Evolutionary conservation across 2,329 filamentous ascomycete species (phyloP), one percentile per base, ranked within the genome.

Genomic region (Fusarium musae): DNA sequence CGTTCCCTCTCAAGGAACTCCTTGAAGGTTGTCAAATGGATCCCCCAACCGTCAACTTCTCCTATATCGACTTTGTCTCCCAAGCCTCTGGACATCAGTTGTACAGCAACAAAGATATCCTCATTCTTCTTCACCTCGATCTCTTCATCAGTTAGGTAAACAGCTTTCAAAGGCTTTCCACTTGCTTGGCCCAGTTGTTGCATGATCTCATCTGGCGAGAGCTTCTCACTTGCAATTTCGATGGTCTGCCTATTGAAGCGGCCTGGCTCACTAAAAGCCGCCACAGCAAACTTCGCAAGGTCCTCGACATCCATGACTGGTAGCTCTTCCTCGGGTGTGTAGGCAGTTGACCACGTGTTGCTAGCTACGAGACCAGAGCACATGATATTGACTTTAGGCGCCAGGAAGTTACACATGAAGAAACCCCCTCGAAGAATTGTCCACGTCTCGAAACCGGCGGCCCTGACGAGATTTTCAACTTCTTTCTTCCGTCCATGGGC

Each of bases 331-430:
- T 53, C 46, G 0, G 34, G 40, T 1, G 53, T 60, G 19, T 46
- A 67, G 10, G 53, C 53, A 4, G 64, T 67, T 4, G 15, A 52
- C 43, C 64, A 34, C 7, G 21, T 28, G 4, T 32, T 37, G 5
- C 15, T 26, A 0, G 11, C 43, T 12, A 59, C n/a, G 7, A 67
- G 39, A 4, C 66, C 46, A 4, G 46, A 36, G 21, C 37, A 60
- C 62, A 67, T 60, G 16, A 40, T 40, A 4, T 47, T 67, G 34
- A 67, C 44, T 19, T 67, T 67, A 6, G 64, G 64, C 32, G 42
- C 34, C 17, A 67, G 46, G 15, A 66, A 26, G 21, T 67, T 67
- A 10, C 62, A 67, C 64, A 67, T 67, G 4, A 66, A 67, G 30
- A 67, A 67, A 0, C 64, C 63, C 2, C 44, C 39, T 3, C 63